These are phyloP conservation scores for Moesziomyces globuligerus DNA, from an alignment of 1,284 basidiomycete species.

Conservation along the genomic window DNA sequence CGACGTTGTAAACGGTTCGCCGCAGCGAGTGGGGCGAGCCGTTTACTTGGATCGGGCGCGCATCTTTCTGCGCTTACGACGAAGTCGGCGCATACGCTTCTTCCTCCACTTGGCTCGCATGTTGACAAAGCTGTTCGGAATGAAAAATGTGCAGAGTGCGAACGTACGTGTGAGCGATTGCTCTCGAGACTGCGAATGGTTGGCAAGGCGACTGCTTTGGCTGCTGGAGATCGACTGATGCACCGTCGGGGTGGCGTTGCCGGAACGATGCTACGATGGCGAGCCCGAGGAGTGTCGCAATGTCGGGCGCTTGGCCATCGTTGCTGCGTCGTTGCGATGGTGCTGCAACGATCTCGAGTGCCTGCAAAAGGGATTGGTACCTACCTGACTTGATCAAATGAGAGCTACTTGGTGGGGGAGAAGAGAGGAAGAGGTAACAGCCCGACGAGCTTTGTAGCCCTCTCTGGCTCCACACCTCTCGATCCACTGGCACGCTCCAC, in stretches of 20 bases:
- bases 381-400: conserved; percentile 52
- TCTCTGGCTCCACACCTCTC: conserved; percentile 21
- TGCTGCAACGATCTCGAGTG: conserved; percentile 12
- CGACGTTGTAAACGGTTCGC: conserved; percentile 32
- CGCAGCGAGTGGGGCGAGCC: conserved; percentile 12
- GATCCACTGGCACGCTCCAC: background rate
- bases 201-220: background rate
- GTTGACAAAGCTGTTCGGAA: conserved; percentile 46
- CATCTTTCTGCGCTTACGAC: conserved; percentile 67
- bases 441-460: conserved; percentile 42
- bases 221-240: conserved; percentile 9
- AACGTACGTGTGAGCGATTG: conserved; percentile 13
- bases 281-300: background rate
- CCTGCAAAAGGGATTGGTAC: conserved; percentile 11
- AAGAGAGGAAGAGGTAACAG: conserved; percentile 19
- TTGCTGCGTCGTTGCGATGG: conserved; percentile 3
- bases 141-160: conserved; percentile 10
- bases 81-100: conserved; percentile 66
- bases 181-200: background rate
- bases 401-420: conserved; percentile 52
- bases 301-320: conserved; percentile 2
- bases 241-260: background rate
- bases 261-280: background rate
- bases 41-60: conserved; percentile 65
- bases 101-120: conserved; percentile 66